Evolutionary conservation across 768 basidiomycete species (phyloP), one percentile per base, ranked within the genome.

Genomic region (Cantharellus anzutake): DNA sequence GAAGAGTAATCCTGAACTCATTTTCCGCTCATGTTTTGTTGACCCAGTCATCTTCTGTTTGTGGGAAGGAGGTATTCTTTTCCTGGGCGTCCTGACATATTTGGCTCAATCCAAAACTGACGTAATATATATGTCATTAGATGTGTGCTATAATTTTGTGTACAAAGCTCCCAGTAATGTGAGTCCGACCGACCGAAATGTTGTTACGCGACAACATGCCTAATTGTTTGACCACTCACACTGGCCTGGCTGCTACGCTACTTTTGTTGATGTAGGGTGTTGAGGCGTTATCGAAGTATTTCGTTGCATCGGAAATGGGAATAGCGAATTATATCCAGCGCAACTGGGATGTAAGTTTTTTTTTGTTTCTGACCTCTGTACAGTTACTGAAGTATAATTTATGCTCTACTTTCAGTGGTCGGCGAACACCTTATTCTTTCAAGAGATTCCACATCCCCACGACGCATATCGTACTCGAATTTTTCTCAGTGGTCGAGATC

Each of bases 101-200:
- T 60, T 41, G 42, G 5, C 2, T 48, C 38, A 4, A 7, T 3
- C 35, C 11, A 3, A 38, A 41, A 16, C 51, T 37, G 3, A 3
- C 11, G 51, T 41, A 4, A n/a, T 1, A 39, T 29, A 34, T 60
- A 48, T 41, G 37, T n/a, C 59, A 37, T 29, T 65, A 85, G 89
- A 91, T 70, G 80, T 93, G 37, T 93, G 91, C 68, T 86, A 85
- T 72, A 91, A 90, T 67, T 94, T 94, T 71, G 73, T 92, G 58
- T 94, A 93, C 68, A 75, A 80, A 4, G 75, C 73, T 38, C 82
- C 83, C 56, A 73, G 70, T 53, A 83, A 79, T 39, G 86, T 83
- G 70, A 62, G 79, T 29, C 20, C 20, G 20, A 29, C 20, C 71
- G 3, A 35, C 1, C 14, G 59, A 5, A 38, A 14, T 37, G 7